These are phyloP conservation scores for Raddia guianensis DNA, from an alignment of 176 grass and related monocot genomes.

Conservation along the genomic window DNA sequence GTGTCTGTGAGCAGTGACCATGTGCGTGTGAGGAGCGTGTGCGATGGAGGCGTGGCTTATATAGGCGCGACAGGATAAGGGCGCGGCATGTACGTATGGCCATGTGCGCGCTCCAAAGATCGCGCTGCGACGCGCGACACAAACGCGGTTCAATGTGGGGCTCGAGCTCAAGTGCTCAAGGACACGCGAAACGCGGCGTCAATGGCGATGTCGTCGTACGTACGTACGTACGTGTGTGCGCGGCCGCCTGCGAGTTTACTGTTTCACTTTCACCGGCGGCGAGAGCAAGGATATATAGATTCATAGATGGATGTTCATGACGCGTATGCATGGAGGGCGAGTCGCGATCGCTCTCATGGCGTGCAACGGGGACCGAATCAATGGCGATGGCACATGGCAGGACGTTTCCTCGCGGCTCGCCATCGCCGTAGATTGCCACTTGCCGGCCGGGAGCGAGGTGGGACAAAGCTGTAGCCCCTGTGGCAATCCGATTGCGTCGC, in stretches of 20 bases:
- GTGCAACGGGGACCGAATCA: neutral
- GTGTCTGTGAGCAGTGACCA: too few species aligned
- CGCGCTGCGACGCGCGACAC: neutral
- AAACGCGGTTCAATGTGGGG: too few species aligned
- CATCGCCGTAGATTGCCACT: neutral
- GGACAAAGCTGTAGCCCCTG: neutral
- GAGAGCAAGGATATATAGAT: neutral
- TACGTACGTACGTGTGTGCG: too few species aligned
- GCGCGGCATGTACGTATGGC: neutral
- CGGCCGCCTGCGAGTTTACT: too few species aligned
- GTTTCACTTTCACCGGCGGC: neutral
- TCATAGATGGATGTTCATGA: neutral
- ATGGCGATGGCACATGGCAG: neutral
- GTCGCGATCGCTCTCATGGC: neutral
- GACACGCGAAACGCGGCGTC: too few species aligned
- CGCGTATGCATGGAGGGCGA: neutral
- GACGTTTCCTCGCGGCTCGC: neutral
- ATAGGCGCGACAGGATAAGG: constrained; percentile 20
- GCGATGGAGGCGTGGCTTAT: neutral
- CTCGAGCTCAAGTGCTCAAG: too few species aligned
- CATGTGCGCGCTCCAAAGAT: neutral
- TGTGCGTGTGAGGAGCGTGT: neutral
- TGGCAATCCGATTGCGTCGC: neutral
- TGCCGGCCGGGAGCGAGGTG: neutral
- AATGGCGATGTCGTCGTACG: neutral